Evolutionary conservation across 1,284 basidiomycete species (phyloP), one percentile per base, ranked within the genome.

Genomic region (Sanghuangporus sanghuang): DNA sequence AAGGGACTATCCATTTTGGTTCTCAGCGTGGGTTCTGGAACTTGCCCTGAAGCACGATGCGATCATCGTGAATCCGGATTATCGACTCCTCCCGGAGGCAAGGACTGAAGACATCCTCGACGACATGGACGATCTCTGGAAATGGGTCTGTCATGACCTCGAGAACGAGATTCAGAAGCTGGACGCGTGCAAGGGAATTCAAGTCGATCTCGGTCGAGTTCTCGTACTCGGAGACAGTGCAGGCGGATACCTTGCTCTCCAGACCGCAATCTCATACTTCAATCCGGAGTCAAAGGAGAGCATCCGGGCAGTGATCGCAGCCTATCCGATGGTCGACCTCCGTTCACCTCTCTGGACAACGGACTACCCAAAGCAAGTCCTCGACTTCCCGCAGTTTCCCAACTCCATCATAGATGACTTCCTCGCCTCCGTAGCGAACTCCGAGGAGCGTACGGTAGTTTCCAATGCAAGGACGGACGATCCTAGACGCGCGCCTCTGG

Each of bases 1-100:
- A 35, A 27, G 63, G 27, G 42, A 64, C 16, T 49, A 32, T 42
- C 50, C 39, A n/a, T 27, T 8, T 35, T 64, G 63, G 63, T 61
- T 53, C 58, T 27, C 63, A 9, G 40, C 32, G 8, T 64, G 59
- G 58, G 21, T 36, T 8, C 52, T 60, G 23, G 57, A 60, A 42
- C 63, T 64, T 39, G 58, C 52, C 5, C 32, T 64, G 6, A 60
- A 64, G 36, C 58, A 64, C 35, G 44, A 60, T 27, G 63, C 58
- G n/a, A 61, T 64, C n/a, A 27, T 64, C 38, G 63, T 64, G 36
- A 32, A 53, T 21, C 58, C 63, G n/a, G 58, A 64, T 35, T 64
- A 64, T 53, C 63, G 63, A 5, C 35, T 59, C 16, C 50, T 64
- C n/a, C 63, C 63, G 8, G 63, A 61, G 21, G 42, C 61, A 46